Base-by-base conservation (phyloP, 345 rosid genomes). In the Pelargonium nanum region DNA sequence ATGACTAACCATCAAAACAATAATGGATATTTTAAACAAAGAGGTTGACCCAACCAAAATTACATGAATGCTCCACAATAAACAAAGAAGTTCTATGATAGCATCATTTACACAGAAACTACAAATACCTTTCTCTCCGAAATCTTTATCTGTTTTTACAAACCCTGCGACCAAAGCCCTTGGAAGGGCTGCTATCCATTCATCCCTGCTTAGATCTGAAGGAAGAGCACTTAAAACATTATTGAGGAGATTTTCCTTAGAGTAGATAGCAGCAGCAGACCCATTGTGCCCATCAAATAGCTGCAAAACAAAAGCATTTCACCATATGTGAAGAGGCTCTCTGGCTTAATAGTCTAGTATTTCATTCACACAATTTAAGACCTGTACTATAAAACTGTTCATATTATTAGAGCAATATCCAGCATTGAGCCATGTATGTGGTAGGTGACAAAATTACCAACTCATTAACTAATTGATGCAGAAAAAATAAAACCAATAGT, bases 271-370 rank as follows among this genome's bases (percentile, higher is more conserved):
- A 60, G 99, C 99, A 48, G 80, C 96, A 66, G 97, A 76, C 24
- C 99, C 99, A 68, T 94, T 94, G 65, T 94, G 99, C 26, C 99
- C 99, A 78, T 94, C 99, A 83, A 94, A 94, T 70, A 94, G 72
- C 99, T 94, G 81, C 80, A 77, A 66, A 53, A 63, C 16, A 68
- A 69, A 65, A 34, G 61, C 50, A 70, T 56, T 24, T 60, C 19
- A 53, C 53, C 23, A 0, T 51, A 45, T 23, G 50, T 7, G 67
- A 24, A 52, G 12, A 64, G 1, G 58, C 34, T 21, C 40, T 40
- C 20, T n/a, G 16, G 24, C 26, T 40, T 25, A 28, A 30, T 6
- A 53, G 4, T 56, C 19, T 1, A 17, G 1, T 25, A 28, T 24
- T 56, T 15, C 19, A 24, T 28, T 4, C n/a, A 4, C 10, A 55